Percentiles rank a stretch among this genome's conserved stretches.
Evolutionary conservation across 2,329 filamentous ascomycete species (phyloP).

Genomic region (Cadophora luteo-olivacea): DNA sequence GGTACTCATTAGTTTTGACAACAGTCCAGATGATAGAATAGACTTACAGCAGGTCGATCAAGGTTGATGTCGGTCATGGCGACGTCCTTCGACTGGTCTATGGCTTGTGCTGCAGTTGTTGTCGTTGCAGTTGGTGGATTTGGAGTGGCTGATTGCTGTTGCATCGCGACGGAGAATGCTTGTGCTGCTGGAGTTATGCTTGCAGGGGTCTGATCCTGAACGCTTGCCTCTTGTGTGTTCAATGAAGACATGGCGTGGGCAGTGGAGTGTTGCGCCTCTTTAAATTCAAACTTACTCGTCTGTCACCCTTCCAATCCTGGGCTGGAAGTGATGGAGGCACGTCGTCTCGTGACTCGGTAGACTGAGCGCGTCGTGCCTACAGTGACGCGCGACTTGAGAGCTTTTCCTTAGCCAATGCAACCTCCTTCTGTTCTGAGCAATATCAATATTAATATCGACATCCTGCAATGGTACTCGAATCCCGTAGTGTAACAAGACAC

Average conservation of each 20-base stretch:
- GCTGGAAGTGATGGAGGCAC: slow-evolving; percentile 1
- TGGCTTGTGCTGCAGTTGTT: slow-evolving; percentile 27
- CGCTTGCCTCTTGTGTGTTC: slow-evolving; percentile 11
- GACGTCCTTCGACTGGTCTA: slow-evolving; percentile 35
- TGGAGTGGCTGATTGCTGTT: slow-evolving; percentile 35
- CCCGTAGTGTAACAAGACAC: slow-evolving; percentile 24
- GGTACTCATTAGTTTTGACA: slow-evolving; percentile 23
- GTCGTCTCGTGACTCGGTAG: slow-evolving; percentile 15
- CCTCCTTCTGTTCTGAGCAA: not conserved
- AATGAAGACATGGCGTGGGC: not conserved
- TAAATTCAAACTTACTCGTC: not conserved
- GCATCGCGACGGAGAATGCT: slow-evolving; percentile 40
- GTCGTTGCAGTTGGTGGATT: slow-evolving; percentile 19
- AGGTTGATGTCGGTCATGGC: slow-evolving; percentile 41
- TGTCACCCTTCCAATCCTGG: not conserved
- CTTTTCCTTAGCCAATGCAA: not conserved
- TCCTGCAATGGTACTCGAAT: slow-evolving; percentile 35
- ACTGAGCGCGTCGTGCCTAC: not conserved
- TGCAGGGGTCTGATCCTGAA: slow-evolving; percentile 26
- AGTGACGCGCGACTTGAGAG: slow-evolving; percentile 11
- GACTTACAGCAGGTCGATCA: slow-evolving; percentile 37
- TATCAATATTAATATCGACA: not conserved
- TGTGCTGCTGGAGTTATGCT: slow-evolving; percentile 39
- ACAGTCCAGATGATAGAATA: not conserved
- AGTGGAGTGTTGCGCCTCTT: not conserved